These are phyloP conservation scores for Metschnikowia sp. DNA, from an alignment of 805 yeast species.

Conservation along the genomic window DNA sequence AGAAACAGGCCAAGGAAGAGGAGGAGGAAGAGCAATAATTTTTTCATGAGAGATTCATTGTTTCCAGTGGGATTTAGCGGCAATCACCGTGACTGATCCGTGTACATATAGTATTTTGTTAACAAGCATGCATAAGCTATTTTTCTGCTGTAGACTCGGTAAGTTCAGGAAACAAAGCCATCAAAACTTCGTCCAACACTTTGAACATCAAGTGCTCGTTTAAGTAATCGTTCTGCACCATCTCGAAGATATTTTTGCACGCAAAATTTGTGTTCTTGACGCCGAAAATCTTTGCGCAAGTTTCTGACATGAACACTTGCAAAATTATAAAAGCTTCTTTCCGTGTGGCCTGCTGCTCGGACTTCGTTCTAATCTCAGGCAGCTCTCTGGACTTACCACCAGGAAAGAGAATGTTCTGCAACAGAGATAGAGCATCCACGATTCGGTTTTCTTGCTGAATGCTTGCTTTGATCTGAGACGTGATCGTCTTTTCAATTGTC, in stretches of 20 bases:
- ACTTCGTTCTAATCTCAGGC: slow-evolving; percentile 42
- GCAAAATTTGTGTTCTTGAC: slow-evolving; percentile 60
- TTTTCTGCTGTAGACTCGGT: background rate
- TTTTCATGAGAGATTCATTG: too few relatives aligned
- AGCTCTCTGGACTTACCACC: slow-evolving; percentile 49
- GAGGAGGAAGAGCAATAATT: slow-evolving; percentile 9
- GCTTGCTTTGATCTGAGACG: slow-evolving; percentile 39
- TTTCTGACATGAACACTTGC: slow-evolving; percentile 56
- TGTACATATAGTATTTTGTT: slow-evolving; percentile 1
- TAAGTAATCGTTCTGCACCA: slow-evolving; percentile 71
- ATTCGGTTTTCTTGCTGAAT: slow-evolving; percentile 44
- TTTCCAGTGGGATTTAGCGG: too few relatives aligned
- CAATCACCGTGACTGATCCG: background rate
- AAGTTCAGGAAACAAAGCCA: slow-evolving; percentile 37
- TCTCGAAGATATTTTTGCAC: slow-evolving; percentile 52
- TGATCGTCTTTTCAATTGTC: slow-evolving; percentile 70
- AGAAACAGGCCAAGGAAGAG: slow-evolving; percentile 20
- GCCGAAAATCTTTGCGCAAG: slow-evolving; percentile 75
- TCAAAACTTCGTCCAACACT: slow-evolving; percentile 54
- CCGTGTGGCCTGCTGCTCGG: slow-evolving; percentile 50
- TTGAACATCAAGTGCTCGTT: slow-evolving; percentile 62
- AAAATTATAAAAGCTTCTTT: slow-evolving; percentile 59
- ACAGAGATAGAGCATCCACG: slow-evolving; percentile 27
- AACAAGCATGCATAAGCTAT: background rate
- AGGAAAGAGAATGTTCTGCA: slow-evolving; percentile 34